These are phyloP conservation scores for Populus nigra DNA, from an alignment of 345 rosid genomes.

Conservation along the genomic window DNA sequence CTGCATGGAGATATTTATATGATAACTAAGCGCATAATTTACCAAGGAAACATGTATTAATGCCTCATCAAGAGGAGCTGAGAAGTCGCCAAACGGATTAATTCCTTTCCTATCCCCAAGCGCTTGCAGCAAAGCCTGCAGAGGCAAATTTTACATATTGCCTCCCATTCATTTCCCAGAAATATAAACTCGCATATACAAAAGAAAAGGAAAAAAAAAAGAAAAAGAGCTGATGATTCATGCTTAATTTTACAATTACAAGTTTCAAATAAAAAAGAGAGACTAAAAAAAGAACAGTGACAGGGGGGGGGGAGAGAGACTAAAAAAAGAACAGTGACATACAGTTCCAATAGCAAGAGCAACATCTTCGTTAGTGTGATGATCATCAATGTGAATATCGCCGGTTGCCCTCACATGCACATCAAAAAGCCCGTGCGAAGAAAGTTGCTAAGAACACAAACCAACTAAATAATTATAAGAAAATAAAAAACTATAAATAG, in stretches of 20 bases:
- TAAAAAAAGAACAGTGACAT: neutral
- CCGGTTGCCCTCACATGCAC: conserved; percentile 88
- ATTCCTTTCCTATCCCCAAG: conserved; percentile 94
- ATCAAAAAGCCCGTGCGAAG: conserved; percentile 89
- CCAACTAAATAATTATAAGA: neutral
- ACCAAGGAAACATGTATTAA: conserved; percentile 81
- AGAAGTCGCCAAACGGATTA: conserved; percentile 83
- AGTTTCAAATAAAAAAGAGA: neutral
- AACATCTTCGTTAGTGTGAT: conserved; percentile 89
- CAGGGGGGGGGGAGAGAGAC: too few relatives aligned
- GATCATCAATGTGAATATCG: conserved; percentile 89
- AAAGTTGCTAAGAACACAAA: conserved; percentile 63
- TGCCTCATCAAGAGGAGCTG: conserved; percentile 96
- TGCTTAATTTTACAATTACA: neutral
- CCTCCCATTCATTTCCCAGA: neutral
- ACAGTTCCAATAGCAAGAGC: conserved; percentile 95
- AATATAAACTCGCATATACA: neutral
- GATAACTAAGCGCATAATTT: neutral
- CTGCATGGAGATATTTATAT: neutral
- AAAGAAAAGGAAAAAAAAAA: neutral
- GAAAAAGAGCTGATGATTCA: neutral
- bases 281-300: neutral
- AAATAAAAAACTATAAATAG: neutral
- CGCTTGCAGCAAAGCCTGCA: conserved; percentile 76
- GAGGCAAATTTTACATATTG: conserved; percentile 3